phyloP scores from a whole-genome alignment of 148 eudicot genomes.

The Limonium bicolor region DNA sequence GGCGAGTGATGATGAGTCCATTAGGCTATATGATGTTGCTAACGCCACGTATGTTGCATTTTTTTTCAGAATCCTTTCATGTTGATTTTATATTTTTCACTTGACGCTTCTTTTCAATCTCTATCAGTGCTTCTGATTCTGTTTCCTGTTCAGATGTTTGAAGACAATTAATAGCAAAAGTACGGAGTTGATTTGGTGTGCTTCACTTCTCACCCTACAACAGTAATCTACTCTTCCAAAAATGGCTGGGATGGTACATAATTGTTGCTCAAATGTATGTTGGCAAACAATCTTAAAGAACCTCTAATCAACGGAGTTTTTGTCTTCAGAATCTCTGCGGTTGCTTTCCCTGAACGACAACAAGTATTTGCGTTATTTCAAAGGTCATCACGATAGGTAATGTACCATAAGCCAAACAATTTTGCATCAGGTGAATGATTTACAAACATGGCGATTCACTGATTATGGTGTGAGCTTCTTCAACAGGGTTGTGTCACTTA shows the following conservation, averaged over 20 bases:
- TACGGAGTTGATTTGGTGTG: constrained; percentile 91
- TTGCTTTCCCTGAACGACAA: constrained; percentile 94
- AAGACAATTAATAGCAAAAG: constrained; percentile 97
- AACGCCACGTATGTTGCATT: constrained; percentile 77
- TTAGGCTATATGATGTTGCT: constrained; percentile 85
- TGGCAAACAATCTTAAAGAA: not conserved
- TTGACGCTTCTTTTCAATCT: not conserved
- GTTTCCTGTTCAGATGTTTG: constrained; percentile 51
- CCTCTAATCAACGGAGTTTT: not conserved
- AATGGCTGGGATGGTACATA: constrained; percentile 98
- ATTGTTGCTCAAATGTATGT: constrained; percentile 2
- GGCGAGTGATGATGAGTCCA: constrained; percentile 97
- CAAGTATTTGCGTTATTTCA: constrained; percentile 90
- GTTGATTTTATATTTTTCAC: not conserved
- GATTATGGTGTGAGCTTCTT: too few species aligned
- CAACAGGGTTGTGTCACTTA: constrained; percentile 81
- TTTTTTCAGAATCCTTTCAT: too few species aligned
- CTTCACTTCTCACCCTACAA: constrained; percentile 91
- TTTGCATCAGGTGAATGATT: too few species aligned
- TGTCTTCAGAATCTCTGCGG: constrained; percentile 73
- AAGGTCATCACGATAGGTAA: constrained; percentile 98
- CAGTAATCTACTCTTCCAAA: constrained; percentile 96
- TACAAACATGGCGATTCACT: too few species aligned
- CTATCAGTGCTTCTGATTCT: not conserved
- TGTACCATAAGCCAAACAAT: too few species aligned